Evolutionary conservation across 805 yeast genomes (phyloP), one percentile per base, ranked within the genome.

Genomic region (Saccharomycopsis oosterbeekiorum): DNA sequence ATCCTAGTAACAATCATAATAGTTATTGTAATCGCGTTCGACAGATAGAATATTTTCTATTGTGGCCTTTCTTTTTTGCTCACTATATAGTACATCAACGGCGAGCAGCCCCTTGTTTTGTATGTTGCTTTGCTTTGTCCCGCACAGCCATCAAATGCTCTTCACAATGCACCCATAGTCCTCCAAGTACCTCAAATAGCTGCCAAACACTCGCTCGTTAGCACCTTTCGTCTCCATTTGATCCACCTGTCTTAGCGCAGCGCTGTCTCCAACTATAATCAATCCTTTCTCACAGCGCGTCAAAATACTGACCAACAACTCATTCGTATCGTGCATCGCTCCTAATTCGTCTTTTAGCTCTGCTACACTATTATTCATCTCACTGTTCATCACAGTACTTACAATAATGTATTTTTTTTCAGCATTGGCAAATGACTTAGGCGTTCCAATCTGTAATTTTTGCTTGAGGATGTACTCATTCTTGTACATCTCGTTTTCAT

Each of bases 381-480:
- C 64, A 62, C 75, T 74, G 26, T 58, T 58, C 50, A 57, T 65
- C 4, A 76, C 80, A 59, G 78, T 75, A 10, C 77, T 74, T 70
- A 76, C 73, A 41, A 76, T 68, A 50, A 76, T 64, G 64, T 74
- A 75, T 58, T 75, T 72, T 65, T 76, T 76, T 59, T 75, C 78
- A 56, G 79, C 68, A 19, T 80, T 80, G 64, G 76, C 80, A 70
- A 77, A 77, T 4, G 80, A 79, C 63, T 78, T 80, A 56, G 78
- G 71, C 11, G 76, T 71, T 8, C 66, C 66, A 53, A 64, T 62
- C 29, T 64, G 65, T 17, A 64, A 26, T 26, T 47, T 47, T n/a
- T 47, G 53, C 34, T 47, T 47, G 9, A 47, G 34, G 21, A 47
- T 24, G 12, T 21, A 10, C 12, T 47, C 53, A 14, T 47, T 47